Percentiles rank a stretch among this genome's conserved stretches.
phyloP scores from a whole-genome alignment of 331 rosid species.

The Dryas integrifolia region DNA sequence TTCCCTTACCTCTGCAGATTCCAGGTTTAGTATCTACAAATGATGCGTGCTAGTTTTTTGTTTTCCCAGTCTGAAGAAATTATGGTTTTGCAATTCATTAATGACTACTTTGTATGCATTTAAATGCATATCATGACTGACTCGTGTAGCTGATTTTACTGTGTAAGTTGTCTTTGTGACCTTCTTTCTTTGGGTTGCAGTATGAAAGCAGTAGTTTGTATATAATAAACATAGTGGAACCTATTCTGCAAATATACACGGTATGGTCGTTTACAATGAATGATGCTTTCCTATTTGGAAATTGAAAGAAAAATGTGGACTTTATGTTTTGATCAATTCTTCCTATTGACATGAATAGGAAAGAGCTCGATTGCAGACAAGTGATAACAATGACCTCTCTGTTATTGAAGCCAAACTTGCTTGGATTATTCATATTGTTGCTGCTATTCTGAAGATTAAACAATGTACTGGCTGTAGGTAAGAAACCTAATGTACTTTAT shows the following conservation, averaged over 20 bases:
- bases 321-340: slow-evolving; percentile 22
- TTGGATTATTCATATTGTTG: slow-evolving; percentile 85
- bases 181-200: slow-evolving; percentile 53
- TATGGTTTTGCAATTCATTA: background rate
- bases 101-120: background rate
- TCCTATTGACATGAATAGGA: slow-evolving; percentile 52
- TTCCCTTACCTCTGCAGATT: slow-evolving; percentile 92
- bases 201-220: slow-evolving; percentile 90
- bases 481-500: slow-evolving; percentile 1
- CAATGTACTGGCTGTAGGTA: slow-evolving; percentile 80
- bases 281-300: slow-evolving; percentile 14
- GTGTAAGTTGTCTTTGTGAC: slow-evolving; percentile 18
- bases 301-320: slow-evolving; percentile 4
- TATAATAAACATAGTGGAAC: slow-evolving; percentile 89
- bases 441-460: slow-evolving; percentile 77
- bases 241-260: slow-evolving; percentile 82
- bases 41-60: slow-evolving; percentile 5
- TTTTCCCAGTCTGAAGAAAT: slow-evolving; percentile 6
- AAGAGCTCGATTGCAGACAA: slow-evolving; percentile 75
- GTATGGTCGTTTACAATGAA: slow-evolving; percentile 43
- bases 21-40: slow-evolving; percentile 54
- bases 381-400: slow-evolving; percentile 71
- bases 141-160: background rate
- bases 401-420: slow-evolving; percentile 79
- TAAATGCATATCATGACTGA: background rate